phyloP scores from a whole-genome alignment of 495 filamentous ascomycete species.

The Penicillium coffeae region DNA sequence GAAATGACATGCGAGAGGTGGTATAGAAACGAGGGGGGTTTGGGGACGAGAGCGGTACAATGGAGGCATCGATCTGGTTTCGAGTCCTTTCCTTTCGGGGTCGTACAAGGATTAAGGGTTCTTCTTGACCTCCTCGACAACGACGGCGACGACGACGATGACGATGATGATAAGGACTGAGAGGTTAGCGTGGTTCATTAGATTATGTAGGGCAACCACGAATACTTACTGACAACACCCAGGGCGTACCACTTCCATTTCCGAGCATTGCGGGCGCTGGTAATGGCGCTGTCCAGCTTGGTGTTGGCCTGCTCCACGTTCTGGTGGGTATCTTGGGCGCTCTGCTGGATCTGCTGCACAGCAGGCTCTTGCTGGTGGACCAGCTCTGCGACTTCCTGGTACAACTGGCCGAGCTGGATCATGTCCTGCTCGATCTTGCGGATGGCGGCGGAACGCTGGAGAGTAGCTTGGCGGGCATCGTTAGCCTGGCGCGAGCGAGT shows the following conservation, averaged over 20 bases:
- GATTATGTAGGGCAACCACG: background rate
- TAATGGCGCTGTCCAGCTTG: conserved; percentile 72
- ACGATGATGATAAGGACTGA: conserved; percentile 50
- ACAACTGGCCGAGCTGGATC: conserved; percentile 76
- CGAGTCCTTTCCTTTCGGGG: background rate
- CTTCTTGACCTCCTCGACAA: conserved; percentile 43
- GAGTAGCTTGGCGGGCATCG: conserved; percentile 68
- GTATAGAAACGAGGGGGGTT: conserved; percentile 26
- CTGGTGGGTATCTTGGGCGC: conserved; percentile 70
- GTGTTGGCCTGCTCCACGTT: conserved; percentile 78
- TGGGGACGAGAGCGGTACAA: background rate
- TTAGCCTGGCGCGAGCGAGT: conserved; percentile 78
- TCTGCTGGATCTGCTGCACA: conserved; percentile 73
- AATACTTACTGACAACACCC: conserved; percentile 68
- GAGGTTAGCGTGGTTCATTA: conserved; percentile 1
- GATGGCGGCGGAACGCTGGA: conserved; percentile 82
- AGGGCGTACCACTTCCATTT: conserved; percentile 99
- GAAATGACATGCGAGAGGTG: conserved; percentile 25
- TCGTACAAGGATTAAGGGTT: too few relatives aligned
- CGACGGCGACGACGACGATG: conserved; percentile 48
- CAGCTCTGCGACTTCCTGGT: conserved; percentile 78
- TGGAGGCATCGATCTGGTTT: conserved; percentile 2
- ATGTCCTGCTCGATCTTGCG: conserved; percentile 87
- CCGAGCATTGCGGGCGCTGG: conserved; percentile 71
- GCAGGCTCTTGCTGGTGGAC: conserved; percentile 78